Evolutionary conservation across 1,284 basidiomycete species (phyloP).

Genomic region (Phenoliferia sp.): DNA sequence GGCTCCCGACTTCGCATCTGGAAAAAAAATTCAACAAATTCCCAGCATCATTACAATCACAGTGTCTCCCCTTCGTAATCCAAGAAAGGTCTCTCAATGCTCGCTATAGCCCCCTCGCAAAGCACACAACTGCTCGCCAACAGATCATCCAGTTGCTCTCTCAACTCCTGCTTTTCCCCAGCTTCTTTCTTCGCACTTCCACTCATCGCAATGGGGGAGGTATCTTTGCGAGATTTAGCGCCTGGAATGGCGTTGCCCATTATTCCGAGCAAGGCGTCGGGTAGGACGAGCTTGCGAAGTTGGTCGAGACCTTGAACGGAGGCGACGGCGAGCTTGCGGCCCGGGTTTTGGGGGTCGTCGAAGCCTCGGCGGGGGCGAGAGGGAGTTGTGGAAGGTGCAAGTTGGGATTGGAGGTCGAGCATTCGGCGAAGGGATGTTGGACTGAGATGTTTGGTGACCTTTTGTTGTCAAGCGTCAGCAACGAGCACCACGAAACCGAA

Average conservation of each 20-base stretch:
- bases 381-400: constrained; percentile 49
- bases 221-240: neutral
- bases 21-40: neutral
- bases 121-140: constrained; percentile 81
- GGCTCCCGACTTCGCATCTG: too few species aligned
- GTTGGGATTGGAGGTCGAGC: constrained; percentile 72
- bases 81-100: constrained; percentile 53
- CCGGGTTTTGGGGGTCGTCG: constrained; percentile 54
- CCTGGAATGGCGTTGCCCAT: constrained; percentile 43
- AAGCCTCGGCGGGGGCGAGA: constrained; percentile 1
- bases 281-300: constrained; percentile 81
- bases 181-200: constrained; percentile 43
- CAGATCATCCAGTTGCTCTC: constrained; percentile 77
- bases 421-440: constrained; percentile 74
- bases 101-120: constrained; percentile 72
- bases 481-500: too few species aligned
- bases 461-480: neutral
- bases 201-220: constrained; percentile 42
- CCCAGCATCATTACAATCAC: neutral
- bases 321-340: constrained; percentile 76
- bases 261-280: constrained; percentile 65
- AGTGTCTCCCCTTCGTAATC: constrained; percentile 45
- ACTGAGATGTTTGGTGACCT: constrained; percentile 88
- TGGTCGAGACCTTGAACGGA: constrained; percentile 59
- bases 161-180: constrained; percentile 55